phyloP scores from a whole-genome alignment of 495 filamentous ascomycete genomes.

The Tuber brumale region DNA sequence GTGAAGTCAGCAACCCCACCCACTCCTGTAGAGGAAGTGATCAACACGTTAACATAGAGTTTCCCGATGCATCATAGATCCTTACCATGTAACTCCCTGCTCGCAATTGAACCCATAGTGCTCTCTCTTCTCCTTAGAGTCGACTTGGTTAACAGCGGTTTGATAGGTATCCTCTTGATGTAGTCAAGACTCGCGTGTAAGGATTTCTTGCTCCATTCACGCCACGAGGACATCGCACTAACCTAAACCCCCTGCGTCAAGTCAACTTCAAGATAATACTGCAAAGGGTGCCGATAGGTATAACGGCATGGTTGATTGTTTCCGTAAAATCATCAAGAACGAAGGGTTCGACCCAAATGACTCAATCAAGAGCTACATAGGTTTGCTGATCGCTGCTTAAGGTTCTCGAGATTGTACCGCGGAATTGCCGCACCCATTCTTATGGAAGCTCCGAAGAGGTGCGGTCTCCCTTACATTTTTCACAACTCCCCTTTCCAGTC shows the following conservation, averaged over 20 bases:
- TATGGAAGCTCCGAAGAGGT: constrained; percentile 96
- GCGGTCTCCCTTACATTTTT: constrained; percentile 1
- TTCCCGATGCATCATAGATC: constrained; percentile 53
- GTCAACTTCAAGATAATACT: constrained; percentile 39
- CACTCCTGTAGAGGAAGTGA: constrained; percentile 18
- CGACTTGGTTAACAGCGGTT: constrained; percentile 28
- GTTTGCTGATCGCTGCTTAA: constrained; percentile 41
- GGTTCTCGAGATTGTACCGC: constrained; percentile 82
- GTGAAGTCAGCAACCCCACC: constrained; percentile 58
- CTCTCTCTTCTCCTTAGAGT: constrained; percentile 24
- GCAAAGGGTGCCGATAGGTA: constrained; percentile 55
- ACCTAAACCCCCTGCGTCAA: constrained; percentile 10
- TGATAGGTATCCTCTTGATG: constrained; percentile 90
- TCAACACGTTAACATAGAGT: constrained; percentile 39
- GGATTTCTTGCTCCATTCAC: constrained; percentile 33
- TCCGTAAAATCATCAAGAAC: constrained; percentile 87
- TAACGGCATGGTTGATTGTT: constrained; percentile 96
- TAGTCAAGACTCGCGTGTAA: constrained; percentile 96
- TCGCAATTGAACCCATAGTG: neutral
- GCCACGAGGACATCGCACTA: constrained; percentile 14
- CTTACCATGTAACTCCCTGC: constrained; percentile 63
- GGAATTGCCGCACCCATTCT: constrained; percentile 93
- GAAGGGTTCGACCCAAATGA: constrained; percentile 62
- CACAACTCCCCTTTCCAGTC: neutral
- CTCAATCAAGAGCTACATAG: neutral